Evolutionary conservation across 2,329 filamentous ascomycete genomes (phyloP).

Genomic region (Alternaria panax): DNA sequence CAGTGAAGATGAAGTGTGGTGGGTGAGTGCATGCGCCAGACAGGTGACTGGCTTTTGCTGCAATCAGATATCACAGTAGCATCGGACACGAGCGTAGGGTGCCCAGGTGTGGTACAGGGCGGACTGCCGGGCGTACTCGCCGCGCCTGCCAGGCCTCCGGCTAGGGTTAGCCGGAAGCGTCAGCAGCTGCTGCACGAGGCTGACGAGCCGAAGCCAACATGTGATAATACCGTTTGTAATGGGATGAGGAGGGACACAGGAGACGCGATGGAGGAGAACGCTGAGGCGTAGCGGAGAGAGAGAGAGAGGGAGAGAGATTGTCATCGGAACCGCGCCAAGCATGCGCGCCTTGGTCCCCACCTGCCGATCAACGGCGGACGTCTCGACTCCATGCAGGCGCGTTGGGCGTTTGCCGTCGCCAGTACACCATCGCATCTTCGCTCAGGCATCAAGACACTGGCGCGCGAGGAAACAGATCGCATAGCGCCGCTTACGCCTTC

Average conservation of each 20-base stretch:
- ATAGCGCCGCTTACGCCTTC: not conserved
- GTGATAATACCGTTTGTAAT: not conserved
- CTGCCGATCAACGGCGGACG: conserved; percentile 3
- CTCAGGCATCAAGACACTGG: not conserved
- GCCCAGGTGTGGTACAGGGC: conserved; percentile 7
- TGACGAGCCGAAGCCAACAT: not conserved
- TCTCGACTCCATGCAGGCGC: not conserved
- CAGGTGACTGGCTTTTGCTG: not conserved
- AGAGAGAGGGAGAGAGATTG: no score
- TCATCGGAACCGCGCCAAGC: conserved; percentile 1
- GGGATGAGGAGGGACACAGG: not conserved
- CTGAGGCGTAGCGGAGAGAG: not conserved
- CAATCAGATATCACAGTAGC: not conserved
- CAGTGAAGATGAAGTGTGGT: not conserved
- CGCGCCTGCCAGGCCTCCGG: conserved; percentile 1
- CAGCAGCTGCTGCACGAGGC: conserved; percentile 4
- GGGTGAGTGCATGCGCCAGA: not conserved
- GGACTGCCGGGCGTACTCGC: conserved; percentile 8
- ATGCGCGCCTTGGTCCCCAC: not conserved
- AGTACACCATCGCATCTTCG: not conserved
- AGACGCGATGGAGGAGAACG: not conserved
- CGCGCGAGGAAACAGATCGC: not conserved
- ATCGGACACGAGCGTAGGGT: not conserved
- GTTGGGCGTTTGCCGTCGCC: not conserved
- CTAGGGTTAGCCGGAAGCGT: conserved; percentile 12